Conservation (phyloP, 768 basidiomycete species). For the Lactarius evosmus region DNA sequence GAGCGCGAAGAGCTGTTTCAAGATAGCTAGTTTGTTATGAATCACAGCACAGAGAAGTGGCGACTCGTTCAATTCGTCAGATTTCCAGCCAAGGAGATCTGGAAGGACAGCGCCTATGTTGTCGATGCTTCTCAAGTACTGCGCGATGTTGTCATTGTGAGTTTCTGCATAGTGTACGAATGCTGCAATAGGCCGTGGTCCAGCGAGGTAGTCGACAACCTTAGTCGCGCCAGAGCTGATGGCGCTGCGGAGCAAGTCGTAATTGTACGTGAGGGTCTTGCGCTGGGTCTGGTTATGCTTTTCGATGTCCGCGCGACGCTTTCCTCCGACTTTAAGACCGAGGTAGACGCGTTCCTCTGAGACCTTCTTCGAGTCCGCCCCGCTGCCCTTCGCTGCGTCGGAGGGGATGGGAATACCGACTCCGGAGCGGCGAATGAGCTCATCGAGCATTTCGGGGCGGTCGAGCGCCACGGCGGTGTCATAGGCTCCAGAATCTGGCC, state of each 20-base stretch:
- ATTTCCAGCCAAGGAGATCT: conserved; percentile 50
- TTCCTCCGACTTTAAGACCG: conserved; percentile 61
- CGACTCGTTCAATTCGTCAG: conserved; percentile 49
- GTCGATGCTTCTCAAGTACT: conserved; percentile 39
- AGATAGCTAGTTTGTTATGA: conserved; percentile 35
- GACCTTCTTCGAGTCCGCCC: conserved; percentile 37
- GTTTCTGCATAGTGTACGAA: conserved; percentile 48
- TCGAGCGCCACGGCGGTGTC: conserved; percentile 39
- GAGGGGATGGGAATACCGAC: conserved; percentile 28
- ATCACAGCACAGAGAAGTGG: conserved; percentile 47
- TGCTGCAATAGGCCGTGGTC: conserved; percentile 46
- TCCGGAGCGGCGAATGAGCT: conserved; percentile 54
- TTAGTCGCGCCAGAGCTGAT: conserved; percentile 19
- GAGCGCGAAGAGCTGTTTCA: conserved; percentile 47
- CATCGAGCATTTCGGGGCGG: conserved; percentile 50
- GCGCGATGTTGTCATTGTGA: conserved; percentile 43
- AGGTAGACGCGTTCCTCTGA: conserved; percentile 45
- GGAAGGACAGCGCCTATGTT: conserved; percentile 44
- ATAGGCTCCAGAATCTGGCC: conserved; percentile 25
- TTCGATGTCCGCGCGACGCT: conserved; percentile 53
- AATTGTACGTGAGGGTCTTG: conserved; percentile 1
- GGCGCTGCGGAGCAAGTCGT: conserved; percentile 9
- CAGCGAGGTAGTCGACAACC: conserved; percentile 48
- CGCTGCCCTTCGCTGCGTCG: conserved; percentile 34
- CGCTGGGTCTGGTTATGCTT: conserved; percentile 28